These are phyloP conservation scores for Backusella tarrabulga DNA, from an alignment of 192 early-diverging fungal genomes.

Conservation along the genomic window DNA sequence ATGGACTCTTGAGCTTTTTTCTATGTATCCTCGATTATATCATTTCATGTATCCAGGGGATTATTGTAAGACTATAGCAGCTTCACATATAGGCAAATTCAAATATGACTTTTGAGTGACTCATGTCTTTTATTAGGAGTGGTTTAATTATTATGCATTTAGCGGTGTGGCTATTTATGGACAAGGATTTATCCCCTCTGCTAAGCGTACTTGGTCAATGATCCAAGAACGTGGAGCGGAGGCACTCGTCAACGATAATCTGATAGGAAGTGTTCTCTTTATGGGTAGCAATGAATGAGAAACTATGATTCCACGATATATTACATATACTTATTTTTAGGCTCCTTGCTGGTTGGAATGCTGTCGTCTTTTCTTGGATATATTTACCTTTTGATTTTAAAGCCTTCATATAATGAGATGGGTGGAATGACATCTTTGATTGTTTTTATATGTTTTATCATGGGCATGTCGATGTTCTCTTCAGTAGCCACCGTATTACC, in stretches of 20 bases:
- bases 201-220: slow-evolving; percentile 81
- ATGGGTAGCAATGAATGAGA: slow-evolving; percentile 58
- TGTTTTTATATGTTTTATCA: slow-evolving; percentile 65
- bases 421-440: slow-evolving; percentile 45
- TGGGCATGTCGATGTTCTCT: slow-evolving; percentile 80
- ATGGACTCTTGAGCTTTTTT: slow-evolving; percentile 55
- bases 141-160: slow-evolving; percentile 87
- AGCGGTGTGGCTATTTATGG: slow-evolving; percentile 90
- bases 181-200: slow-evolving; percentile 61
- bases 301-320: slow-evolving; percentile 11
- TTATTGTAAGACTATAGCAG: slow-evolving; percentile 55
- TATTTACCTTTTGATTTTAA: slow-evolving; percentile 35
- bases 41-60: slow-evolving; percentile 70
- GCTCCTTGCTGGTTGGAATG: slow-evolving; percentile 40
- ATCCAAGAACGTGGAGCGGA: slow-evolving; percentile 74
- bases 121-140: slow-evolving; percentile 35
- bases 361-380: slow-evolving; percentile 44
- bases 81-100: neutral
- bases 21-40: slow-evolving; percentile 74
- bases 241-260: slow-evolving; percentile 80
- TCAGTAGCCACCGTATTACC: slow-evolving; percentile 78
- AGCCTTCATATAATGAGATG: slow-evolving; percentile 26
- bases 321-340: slow-evolving; percentile 26
- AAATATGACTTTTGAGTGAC: slow-evolving; percentile 17
- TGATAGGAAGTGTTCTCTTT: slow-evolving; percentile 82